Evolutionary conservation across 805 yeast species (phyloP).

Genomic region (Yarrowia divulgata): DNA sequence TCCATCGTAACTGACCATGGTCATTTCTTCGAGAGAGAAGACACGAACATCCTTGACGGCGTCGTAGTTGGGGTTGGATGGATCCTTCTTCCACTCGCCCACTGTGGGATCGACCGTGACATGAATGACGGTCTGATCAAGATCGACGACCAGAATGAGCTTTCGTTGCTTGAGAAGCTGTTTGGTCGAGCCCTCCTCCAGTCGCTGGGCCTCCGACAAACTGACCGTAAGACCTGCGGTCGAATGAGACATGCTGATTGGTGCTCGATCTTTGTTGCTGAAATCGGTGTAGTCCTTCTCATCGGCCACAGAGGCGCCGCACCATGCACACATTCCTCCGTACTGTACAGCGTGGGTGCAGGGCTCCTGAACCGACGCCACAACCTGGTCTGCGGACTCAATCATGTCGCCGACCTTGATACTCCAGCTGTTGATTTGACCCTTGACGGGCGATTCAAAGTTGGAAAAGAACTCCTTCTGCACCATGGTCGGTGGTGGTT

Average conservation of each 20-base stretch:
- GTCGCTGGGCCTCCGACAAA: slow-evolving; percentile 81
- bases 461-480: slow-evolving; percentile 53
- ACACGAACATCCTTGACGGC: slow-evolving; percentile 81
- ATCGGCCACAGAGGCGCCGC: slow-evolving; percentile 74
- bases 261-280: slow-evolving; percentile 74
- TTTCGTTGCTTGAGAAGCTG: slow-evolving; percentile 68
- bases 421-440: slow-evolving; percentile 61
- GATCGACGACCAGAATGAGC: slow-evolving; percentile 89
- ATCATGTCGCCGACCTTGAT: slow-evolving; percentile 69
- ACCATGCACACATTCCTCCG: slow-evolving; percentile 92
- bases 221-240: slow-evolving; percentile 84
- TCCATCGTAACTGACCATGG: slow-evolving; percentile 45
- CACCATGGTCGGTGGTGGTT: slow-evolving; percentile 43
- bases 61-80: slow-evolving; percentile 81
- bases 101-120: slow-evolving; percentile 98
- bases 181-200: slow-evolving; percentile 72
- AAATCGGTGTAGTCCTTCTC: slow-evolving; percentile 78
- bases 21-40: slow-evolving; percentile 77
- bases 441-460: slow-evolving; percentile 85
- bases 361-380: slow-evolving; percentile 73
- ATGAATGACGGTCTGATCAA: slow-evolving; percentile 96
- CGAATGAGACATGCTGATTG: slow-evolving; percentile 88
- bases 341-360: slow-evolving; percentile 93
- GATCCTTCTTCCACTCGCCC: slow-evolving; percentile 93
- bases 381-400: slow-evolving; percentile 54